phyloP scores from a whole-genome alignment of 2,329 filamentous ascomycete species.

The Nannizziopsis arthrosporioides region DNA sequence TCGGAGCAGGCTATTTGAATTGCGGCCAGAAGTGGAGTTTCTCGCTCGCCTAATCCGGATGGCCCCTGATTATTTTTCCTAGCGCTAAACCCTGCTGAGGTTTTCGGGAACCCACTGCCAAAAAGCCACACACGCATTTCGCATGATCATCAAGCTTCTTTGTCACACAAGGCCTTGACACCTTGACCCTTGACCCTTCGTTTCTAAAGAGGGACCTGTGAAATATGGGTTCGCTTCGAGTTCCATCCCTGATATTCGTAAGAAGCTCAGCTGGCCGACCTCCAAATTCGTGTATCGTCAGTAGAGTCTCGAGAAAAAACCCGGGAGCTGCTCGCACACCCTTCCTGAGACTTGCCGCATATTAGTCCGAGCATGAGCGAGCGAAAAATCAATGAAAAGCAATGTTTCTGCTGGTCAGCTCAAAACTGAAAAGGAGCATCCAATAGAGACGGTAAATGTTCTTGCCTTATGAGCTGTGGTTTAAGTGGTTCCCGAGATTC shows the following conservation, averaged over 20 bases:
- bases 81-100: neutral
- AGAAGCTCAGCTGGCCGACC: no score
- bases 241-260: no score
- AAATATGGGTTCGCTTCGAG: no score
- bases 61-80: constrained; percentile 3
- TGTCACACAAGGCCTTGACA: constrained; percentile 2
- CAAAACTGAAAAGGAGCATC: neutral
- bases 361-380: neutral
- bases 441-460: constrained; percentile 1
- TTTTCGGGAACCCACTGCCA: neutral
- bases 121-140: neutral
- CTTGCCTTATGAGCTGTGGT: neutral
- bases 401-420: neutral
- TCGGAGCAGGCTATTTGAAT: no score
- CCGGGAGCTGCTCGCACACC: no score
- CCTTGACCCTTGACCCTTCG: neutral
- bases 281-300: no score
- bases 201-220: neutral
- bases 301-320: no score
- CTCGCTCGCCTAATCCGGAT: neutral
- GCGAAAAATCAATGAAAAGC: neutral
- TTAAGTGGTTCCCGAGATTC: constrained; percentile 2
- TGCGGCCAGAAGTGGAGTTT: no score
- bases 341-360: no score
- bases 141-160: constrained; percentile 1